Evolutionary conservation across 2,329 filamentous ascomycete species (phyloP), one percentile per base, ranked within the genome.

Genomic region (Curvularia verruculosa): DNA sequence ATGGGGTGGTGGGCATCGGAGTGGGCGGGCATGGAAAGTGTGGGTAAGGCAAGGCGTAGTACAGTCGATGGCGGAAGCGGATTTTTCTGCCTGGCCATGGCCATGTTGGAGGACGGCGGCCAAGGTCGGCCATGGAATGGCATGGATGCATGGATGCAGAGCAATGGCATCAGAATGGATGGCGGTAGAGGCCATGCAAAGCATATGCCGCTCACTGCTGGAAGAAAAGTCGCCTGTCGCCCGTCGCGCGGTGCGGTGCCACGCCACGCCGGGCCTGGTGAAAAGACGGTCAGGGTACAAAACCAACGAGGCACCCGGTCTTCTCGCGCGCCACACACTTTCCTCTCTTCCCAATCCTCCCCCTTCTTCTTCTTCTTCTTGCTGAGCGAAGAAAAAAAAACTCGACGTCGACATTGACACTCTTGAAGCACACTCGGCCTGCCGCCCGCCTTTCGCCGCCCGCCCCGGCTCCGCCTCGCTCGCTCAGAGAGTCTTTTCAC

Each of bases 121-220:
- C 56, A 63, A 63, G 60, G 58, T 59, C 58, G 60, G 63, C 63
- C 53, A 50, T 59, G 37, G 47, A 43, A 58, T n/a, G n/a, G 34
- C 49, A 48, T 36, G 45, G 45, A 41, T 37, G 28, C 18, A 26
- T 34, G 41, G 57, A 57, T 24, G 39, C 39, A 12, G 39, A n/a
- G 13, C 34, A 36, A 44, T 36, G 34, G 28, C 28, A 29, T 29
- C 28, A 29, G 5, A 29, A 29, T 12, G 28, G 28, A 29, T 12
- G 28, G 28, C 28, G 28, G 28, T 9, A 9, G 28, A 29, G 28
- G 28, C 28, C 12, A 29, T 9, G 28, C n/a, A n/a, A n/a, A n/a
- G n/a, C n/a, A n/a, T n/a, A 53, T 52, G 45, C 47, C 41, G 23
- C 26, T 4, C 26, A 28, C 39, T 41, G 23, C 39, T 41, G 39